These are phyloP conservation scores for Ophiocordyceps australis DNA, from an alignment of 2,329 filamentous ascomycete genomes.

Conservation along the genomic window DNA sequence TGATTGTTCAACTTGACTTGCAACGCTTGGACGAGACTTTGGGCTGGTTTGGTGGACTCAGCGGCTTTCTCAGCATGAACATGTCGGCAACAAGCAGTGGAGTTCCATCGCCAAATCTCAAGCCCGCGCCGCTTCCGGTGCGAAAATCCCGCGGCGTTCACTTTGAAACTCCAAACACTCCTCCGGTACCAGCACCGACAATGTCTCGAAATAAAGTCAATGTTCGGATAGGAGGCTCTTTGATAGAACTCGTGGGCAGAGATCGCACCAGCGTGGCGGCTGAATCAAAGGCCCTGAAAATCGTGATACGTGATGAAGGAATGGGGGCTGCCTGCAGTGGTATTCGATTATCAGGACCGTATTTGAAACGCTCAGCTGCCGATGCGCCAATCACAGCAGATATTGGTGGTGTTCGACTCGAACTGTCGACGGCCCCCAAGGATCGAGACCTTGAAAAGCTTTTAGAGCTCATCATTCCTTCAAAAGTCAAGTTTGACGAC, in stretches of 20 bases:
- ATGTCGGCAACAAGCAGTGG: constrained; percentile 55
- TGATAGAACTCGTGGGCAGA: constrained; percentile 60
- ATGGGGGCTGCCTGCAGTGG: constrained; percentile 58
- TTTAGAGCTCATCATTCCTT: constrained; percentile 75
- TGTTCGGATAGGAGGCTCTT: constrained; percentile 55
- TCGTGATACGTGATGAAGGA: constrained; percentile 56
- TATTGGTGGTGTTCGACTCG: constrained; percentile 47
- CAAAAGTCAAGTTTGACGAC: constrained; percentile 72
- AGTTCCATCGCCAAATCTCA: neutral
- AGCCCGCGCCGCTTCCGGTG: constrained; percentile 12
- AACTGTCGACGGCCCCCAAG: constrained; percentile 56
- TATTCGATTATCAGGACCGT: constrained; percentile 57
- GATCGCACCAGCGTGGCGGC: constrained; percentile 58
- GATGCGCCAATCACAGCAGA: constrained; percentile 45
- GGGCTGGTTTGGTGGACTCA: constrained; percentile 77
- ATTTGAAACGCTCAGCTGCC: constrained; percentile 28
- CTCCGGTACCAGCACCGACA: no score
- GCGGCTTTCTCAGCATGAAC: constrained; percentile 76
- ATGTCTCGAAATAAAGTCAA: constrained; percentile 71
- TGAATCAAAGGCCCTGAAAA: constrained; percentile 65
- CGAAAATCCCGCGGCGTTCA: constrained; percentile 36
- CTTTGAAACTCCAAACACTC: constrained; percentile 35
- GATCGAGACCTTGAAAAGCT: constrained; percentile 69
- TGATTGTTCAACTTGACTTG: constrained; percentile 61
- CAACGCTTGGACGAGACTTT: constrained; percentile 73